A percentile compares a stretch with the other conserved stretches of the same genome.
Evolutionary conservation across 2,329 filamentous ascomycete species (phyloP).

Genomic region (Penicillium rolfsii): DNA sequence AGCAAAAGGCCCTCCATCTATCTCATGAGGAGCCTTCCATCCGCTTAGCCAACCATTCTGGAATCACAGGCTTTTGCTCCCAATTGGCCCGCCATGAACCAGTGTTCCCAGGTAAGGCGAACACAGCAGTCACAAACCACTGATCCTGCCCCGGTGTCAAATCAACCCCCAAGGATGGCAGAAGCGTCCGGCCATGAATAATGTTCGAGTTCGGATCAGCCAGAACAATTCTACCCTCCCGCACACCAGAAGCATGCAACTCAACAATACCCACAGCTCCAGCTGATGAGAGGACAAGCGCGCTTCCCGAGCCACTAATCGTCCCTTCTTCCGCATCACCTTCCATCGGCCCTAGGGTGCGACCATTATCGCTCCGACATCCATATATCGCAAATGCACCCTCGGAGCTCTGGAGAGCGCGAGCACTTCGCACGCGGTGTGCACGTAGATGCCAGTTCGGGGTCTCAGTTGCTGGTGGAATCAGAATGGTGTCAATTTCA

Average conservation of each 20-base stretch:
- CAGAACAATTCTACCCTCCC: conserved; percentile 68
- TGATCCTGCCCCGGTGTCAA: conserved; percentile 60
- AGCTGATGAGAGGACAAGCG: conserved; percentile 53
- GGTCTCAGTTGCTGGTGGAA: conserved; percentile 38
- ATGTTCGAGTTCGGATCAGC: conserved; percentile 72
- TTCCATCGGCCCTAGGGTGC: conserved; percentile 53
- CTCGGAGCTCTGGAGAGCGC: conserved; percentile 71
- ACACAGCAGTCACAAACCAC: conserved; percentile 73
- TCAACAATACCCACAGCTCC: conserved; percentile 58
- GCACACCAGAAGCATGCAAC: conserved; percentile 30
- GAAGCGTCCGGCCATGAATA: conserved; percentile 69
- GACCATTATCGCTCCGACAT: conserved; percentile 61
- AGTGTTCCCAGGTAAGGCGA: conserved; percentile 63
- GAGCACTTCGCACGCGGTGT: conserved; percentile 45
- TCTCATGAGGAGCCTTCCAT: not conserved
- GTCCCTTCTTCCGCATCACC: conserved; percentile 30
- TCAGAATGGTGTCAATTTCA: conserved; percentile 41
- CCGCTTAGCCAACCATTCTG: conserved; percentile 58
- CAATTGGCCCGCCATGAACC: conserved; percentile 63
- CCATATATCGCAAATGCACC: conserved; percentile 72
- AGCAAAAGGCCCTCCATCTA: not conserved
- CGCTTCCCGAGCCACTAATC: conserved; percentile 36
- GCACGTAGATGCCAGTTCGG: conserved; percentile 48
- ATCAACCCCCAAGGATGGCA: conserved; percentile 69
- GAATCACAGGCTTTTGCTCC: conserved; percentile 61